Evolutionary conservation across 2,329 filamentous ascomycete genomes (phyloP).

Genomic region (Pseudocercospora macadamiae): DNA sequence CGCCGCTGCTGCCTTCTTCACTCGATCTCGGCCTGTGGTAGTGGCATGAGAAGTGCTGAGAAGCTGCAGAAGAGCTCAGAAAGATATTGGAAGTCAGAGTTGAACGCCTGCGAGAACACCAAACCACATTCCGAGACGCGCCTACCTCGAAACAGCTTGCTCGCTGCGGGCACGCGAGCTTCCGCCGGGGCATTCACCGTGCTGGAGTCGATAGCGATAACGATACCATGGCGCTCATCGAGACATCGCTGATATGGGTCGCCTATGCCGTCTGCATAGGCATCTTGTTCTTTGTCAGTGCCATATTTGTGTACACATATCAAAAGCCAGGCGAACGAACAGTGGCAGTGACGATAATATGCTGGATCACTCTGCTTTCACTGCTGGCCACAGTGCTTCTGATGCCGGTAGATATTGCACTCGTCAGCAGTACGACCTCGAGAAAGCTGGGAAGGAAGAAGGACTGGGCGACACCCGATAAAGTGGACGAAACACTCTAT

Average conservation of each 20-base stretch:
- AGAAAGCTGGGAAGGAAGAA: constrained; percentile 80
- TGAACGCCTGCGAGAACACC: not conserved
- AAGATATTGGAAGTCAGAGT: not conserved
- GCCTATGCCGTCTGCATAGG: constrained; percentile 82
- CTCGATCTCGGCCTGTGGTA: not conserved
- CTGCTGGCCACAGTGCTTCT: constrained; percentile 90
- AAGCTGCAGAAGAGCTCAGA: not conserved
- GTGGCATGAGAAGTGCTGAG: not conserved
- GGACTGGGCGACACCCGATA: constrained; percentile 86
- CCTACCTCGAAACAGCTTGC: not conserved
- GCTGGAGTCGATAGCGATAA: not conserved
- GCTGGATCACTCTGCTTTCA: constrained; percentile 82
- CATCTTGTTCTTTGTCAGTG: constrained; percentile 74
- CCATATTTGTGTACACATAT: constrained; percentile 88
- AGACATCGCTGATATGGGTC: constrained; percentile 91
- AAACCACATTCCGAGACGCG: not conserved
- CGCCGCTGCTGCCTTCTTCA: not conserved
- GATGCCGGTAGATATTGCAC: constrained; percentile 90
- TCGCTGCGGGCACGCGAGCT: not conserved
- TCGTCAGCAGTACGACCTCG: constrained; percentile 85
- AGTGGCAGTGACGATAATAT: constrained; percentile 76
- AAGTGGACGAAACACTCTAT: constrained; percentile 74
- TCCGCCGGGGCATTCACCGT: not conserved
- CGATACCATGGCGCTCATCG: constrained; percentile 67
- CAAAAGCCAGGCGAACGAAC: constrained; percentile 87